Base-by-base conservation (phyloP, 495 filamentous ascomycete genomes). In the Podospora australis region DNA sequence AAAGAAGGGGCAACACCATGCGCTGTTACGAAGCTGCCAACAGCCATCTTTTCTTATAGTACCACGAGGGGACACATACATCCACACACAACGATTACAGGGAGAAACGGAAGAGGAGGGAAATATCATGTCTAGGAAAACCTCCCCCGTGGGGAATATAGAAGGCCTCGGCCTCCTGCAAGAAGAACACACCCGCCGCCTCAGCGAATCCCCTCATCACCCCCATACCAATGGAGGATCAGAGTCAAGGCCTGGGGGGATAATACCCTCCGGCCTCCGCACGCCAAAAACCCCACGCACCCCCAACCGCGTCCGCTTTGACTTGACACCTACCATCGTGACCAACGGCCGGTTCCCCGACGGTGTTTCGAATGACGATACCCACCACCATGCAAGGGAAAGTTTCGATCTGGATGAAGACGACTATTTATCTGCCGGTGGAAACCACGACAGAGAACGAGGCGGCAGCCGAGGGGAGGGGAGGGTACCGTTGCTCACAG, bases 241-340 rank as follows among this genome's bases (percentile, higher is more conserved):
- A n/a, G n/a, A n/a, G n/a, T n/a, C n/a, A n/a, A n/a, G n/a, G n/a
- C n/a, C n/a, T 19, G n/a, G 2, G 7, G 28, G 28, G 13, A 7
- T n/a, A 30, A 24, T 38, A n/a, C 17, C 17, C 8, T 19, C 30
- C 17, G 7, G 14, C 40, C 14, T 23, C 3, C 51, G 42, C 5
- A 53, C 51, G 10, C 78, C 73, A 30, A 72, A 79, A 23, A 80
- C 81, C 9, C 87, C 90, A 19, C 77, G 90, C 38, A 96, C 88
- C 1, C 78, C 81, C 8, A 87, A 90, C 60, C 78, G 90, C 28
- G 92, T 98, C 26, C 83, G 88, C 46, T 98, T 98, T 67, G 83
- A 95, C 41, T 71, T 95, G n/a, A 65, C 68, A 56, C 63, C 68
- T 39, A 68, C 67, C 40, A 66, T 70, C 44, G 68, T 73, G 47